phyloP scores from a whole-genome alignment of 768 basidiomycete genomes.

The Tubosaeta sp. region DNA sequence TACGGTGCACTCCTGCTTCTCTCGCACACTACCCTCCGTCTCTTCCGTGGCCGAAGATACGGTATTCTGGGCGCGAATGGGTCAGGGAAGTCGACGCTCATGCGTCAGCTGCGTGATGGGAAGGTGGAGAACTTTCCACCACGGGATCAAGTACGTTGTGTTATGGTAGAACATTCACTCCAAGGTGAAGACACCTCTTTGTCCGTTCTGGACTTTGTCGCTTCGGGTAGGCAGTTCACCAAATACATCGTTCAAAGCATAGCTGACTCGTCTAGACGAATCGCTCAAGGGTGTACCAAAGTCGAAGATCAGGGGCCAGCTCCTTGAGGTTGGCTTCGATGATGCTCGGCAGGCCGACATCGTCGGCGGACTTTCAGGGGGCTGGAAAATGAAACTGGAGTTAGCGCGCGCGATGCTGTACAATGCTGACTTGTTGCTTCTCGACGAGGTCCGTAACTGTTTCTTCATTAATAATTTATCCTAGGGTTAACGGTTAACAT shows the following conservation, averaged over 20 bases:
- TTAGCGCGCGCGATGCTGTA: constrained; percentile 95
- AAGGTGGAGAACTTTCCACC: constrained; percentile 97
- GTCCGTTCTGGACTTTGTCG: constrained; percentile 86
- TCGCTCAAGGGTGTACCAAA: constrained; percentile 58
- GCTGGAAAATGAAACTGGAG: constrained; percentile 99
- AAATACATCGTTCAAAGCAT: constrained; percentile 1
- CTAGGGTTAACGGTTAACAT: constrained; percentile 21
- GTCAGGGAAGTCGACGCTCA: constrained; percentile 91
- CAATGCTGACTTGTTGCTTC: constrained; percentile 79
- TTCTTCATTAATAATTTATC: constrained; percentile 18
- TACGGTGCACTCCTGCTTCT: constrained; percentile 92
- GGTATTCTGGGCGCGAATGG: constrained; percentile 97
- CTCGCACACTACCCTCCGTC: constrained; percentile 87
- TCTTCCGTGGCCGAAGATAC: constrained; percentile 88
- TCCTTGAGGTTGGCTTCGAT: constrained; percentile 88
- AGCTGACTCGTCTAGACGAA: constrained; percentile 48
- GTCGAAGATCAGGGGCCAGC: constrained; percentile 71
- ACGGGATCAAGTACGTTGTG: constrained; percentile 76
- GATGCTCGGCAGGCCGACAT: constrained; percentile 77
- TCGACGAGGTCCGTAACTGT: constrained; percentile 65
- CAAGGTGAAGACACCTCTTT: constrained; percentile 88
- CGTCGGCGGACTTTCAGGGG: constrained; percentile 90
- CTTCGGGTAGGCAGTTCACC: constrained; percentile 52
- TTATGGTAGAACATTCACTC: constrained; percentile 97
- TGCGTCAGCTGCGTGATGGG: constrained; percentile 92